phyloP scores from a whole-genome alignment of 352 stramenopile genomes.

The Blastocystis hominis region DNA sequence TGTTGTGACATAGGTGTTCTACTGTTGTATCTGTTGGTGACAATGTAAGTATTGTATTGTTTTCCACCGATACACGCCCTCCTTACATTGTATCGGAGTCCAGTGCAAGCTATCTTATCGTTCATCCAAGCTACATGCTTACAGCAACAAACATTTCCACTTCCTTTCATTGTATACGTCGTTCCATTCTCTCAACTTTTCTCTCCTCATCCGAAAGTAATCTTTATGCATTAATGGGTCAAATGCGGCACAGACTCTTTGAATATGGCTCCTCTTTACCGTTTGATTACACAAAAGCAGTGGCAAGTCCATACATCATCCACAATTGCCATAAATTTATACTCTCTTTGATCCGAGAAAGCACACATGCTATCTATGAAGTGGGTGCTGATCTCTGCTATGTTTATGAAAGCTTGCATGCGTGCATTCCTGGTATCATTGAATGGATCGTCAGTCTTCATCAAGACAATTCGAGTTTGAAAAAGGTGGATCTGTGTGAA shows the following conservation, averaged over 20 bases:
- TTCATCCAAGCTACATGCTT: background rate
- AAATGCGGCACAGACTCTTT: constrained; percentile 8
- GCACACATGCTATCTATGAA: background rate
- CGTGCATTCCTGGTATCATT: constrained; percentile 22
- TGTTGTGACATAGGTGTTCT: background rate
- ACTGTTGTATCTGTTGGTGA: background rate
- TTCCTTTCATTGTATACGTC: constrained; percentile 13
- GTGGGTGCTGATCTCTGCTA: background rate
- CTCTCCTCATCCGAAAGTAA: background rate
- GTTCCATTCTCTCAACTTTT: constrained; percentile 20
- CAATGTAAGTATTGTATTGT: constrained; percentile 5
- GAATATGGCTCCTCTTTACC: background rate
- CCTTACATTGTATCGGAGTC: background rate
- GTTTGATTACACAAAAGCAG: background rate
- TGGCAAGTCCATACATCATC: background rate
- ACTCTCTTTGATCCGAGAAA: background rate
- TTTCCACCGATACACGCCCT: background rate
- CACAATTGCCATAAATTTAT: constrained; percentile 10
- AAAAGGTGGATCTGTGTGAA: background rate
- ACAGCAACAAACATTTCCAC: background rate
- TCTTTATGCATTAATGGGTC: background rate
- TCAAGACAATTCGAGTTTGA: background rate
- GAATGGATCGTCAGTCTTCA: background rate
- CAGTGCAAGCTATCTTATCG: constrained; percentile 12
- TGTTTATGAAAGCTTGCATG: constrained; percentile 18